Conservation (phyloP, 345 rosid species). For the Arabidopsis suecica region DNA sequence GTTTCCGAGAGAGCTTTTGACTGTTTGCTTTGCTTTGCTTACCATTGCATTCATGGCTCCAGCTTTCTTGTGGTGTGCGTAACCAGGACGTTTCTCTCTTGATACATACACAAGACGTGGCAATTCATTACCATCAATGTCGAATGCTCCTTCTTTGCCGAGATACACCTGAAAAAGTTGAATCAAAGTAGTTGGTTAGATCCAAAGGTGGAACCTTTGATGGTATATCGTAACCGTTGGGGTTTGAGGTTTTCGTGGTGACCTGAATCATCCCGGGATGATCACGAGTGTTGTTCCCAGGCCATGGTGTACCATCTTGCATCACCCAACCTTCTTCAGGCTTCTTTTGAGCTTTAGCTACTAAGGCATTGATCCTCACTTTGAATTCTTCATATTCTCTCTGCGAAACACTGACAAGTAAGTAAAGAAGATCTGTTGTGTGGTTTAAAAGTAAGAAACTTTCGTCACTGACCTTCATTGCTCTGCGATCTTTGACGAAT, state of each 20-base stretch:
- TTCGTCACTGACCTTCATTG: slow-evolving; percentile 75
- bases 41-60: slow-evolving; percentile 99
- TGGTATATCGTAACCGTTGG: not conserved
- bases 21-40: slow-evolving; percentile 17
- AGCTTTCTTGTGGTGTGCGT: slow-evolving; percentile 96
- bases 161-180: slow-evolving; percentile 70
- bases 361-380: slow-evolving; percentile 87
- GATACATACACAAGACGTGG: slow-evolving; percentile 95
- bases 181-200: slow-evolving; percentile 1
- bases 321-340: slow-evolving; percentile 99
- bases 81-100: slow-evolving; percentile 96
- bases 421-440: not conserved
- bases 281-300: slow-evolving; percentile 97
- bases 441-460: not conserved
- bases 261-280: slow-evolving; percentile 99
- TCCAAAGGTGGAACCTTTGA: slow-evolving; percentile 4
- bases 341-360: slow-evolving; percentile 92
- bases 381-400: slow-evolving; percentile 98
- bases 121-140: slow-evolving; percentile 87
- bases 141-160: slow-evolving; percentile 92
- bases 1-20: not conserved
- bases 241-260: not conserved
- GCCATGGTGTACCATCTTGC: slow-evolving; percentile 99
- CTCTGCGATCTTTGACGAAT: slow-evolving; percentile 96
- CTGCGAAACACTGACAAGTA: slow-evolving; percentile 46